Base-by-base conservation (phyloP, 306 rosid genomes). In the Calophaca sinica region DNA sequence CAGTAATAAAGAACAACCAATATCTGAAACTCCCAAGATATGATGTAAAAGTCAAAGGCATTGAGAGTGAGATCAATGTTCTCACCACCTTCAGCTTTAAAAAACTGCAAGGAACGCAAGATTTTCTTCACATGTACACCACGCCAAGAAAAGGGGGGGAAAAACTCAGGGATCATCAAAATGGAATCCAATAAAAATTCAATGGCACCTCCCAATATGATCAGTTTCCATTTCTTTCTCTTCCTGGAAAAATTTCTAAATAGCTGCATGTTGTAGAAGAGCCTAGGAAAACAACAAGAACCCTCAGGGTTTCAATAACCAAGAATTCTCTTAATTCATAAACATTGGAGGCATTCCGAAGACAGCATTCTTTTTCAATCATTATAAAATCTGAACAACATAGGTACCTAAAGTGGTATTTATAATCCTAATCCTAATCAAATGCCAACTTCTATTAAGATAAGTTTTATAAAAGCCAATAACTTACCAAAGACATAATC, bases 11-110 rank as follows among this genome's bases (percentile, higher is more conserved):
- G 39, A 60, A 39, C 2, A 68, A 38, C n/a, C 31, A 48, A 57
- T 55, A 51, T 52, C 42, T 45, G 52, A 65, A 62, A 73, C 57
- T 60, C 59, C 69, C 53, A 64, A 62, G 54, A 52, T 12, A 14
- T 20, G 59, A 52, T 58, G 49, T 49, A 60, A 4, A 20, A 49
- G 36, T 35, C 10, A 10, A 29, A 12, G 10, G 12, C 50, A 65
- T 10, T 9, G 39, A 13, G 31, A 46, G 69, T 53, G 50, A 63
- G 61, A 70, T 51, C 41, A 11, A n/a, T 62, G 70, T 46, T 58
- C 39, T 64, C 35, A 31, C 59, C 11, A 6, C 59, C 36, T 14
- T 5, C 28, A 48, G 49, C 50, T 64, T 10, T 31, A 41, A 62
- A 29, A 70, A 63, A 36, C 29, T 38, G 59, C 44, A 53, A 52